Evolutionary conservation across 495 filamentous ascomycete genomes (phyloP).

Genomic region (Glarea lozoyensis): DNA sequence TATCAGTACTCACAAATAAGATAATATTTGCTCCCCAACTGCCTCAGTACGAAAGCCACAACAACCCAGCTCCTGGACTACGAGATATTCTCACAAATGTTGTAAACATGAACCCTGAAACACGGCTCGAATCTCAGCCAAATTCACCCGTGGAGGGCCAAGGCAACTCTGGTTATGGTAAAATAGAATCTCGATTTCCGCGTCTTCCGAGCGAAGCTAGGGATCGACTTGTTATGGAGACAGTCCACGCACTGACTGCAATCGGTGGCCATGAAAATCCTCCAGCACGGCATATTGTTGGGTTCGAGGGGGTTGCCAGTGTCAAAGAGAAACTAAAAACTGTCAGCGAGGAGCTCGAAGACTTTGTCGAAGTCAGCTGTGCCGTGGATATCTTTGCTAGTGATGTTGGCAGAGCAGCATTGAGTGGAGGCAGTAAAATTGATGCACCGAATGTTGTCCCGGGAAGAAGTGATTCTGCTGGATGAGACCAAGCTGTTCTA

Average conservation of each 20-base stretch:
- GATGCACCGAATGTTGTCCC: not conserved
- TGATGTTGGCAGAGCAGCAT: slow-evolving; percentile 17
- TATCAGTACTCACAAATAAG: slow-evolving; percentile 73
- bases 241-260: slow-evolving; percentile 82
- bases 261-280: slow-evolving; percentile 96
- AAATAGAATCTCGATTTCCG: slow-evolving; percentile 64
- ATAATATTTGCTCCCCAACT: slow-evolving; percentile 73
- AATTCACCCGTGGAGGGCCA: slow-evolving; percentile 6
- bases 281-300: slow-evolving; percentile 87
- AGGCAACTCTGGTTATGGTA: slow-evolving; percentile 21
- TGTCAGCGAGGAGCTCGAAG: slow-evolving; percentile 89
- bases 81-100: slow-evolving; percentile 73
- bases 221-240: slow-evolving; percentile 69
- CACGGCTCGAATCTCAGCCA: slow-evolving; percentile 24
- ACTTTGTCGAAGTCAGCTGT: slow-evolving; percentile 84
- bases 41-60: slow-evolving; percentile 60
- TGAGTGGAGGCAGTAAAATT: slow-evolving; percentile 5
- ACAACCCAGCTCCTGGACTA: slow-evolving; percentile 70
- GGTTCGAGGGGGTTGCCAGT: slow-evolving; percentile 76
- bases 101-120: slow-evolving; percentile 47
- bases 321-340: slow-evolving; percentile 97
- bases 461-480: not conserved
- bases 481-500: not conserved
- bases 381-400: slow-evolving; percentile 22
- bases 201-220: slow-evolving; percentile 55